These are phyloP conservation scores for Patellifolia procumbens DNA, from an alignment of 179 eudicot genomes.

Conservation along the genomic window DNA sequence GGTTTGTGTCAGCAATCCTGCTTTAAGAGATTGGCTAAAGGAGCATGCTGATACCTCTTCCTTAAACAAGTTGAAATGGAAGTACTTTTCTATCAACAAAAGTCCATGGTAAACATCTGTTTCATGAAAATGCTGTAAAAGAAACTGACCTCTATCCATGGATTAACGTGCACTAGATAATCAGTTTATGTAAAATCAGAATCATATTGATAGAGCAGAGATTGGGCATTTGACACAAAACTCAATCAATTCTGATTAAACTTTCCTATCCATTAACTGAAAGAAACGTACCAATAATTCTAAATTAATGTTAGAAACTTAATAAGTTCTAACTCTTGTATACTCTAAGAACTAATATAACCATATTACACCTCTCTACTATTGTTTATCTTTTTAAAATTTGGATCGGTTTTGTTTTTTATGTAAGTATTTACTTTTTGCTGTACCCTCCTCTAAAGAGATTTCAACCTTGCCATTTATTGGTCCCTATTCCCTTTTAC, in stretches of 20 bases:
- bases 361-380: no score
- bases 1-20: conserved; percentile 85
- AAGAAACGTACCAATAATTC: not conserved
- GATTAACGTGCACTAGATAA: not conserved
- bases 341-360: not conserved
- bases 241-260: no score
- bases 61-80: conserved; percentile 74
- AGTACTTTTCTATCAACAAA: conserved; percentile 74
- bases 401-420: no score
- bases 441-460: no score
- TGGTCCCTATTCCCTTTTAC: no score
- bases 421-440: no score
- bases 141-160: conserved; percentile 12
- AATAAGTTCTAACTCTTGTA: not conserved
- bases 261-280: no score
- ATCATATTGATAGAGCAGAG: not conserved
- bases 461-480: no score
- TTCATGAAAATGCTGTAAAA: not conserved
- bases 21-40: conserved; percentile 81
- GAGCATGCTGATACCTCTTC: conserved; percentile 59
- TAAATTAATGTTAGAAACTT: not conserved
- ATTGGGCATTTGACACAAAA: no score
- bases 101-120: conserved; percentile 70
- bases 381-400: no score
- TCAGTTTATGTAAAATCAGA: not conserved